Percentiles rank a stretch among this genome's conserved stretches.
These are phyloP conservation scores for Spongispora temasekensis DNA, from an alignment of 1,284 basidiomycete species.

Conservation along the genomic window DNA sequence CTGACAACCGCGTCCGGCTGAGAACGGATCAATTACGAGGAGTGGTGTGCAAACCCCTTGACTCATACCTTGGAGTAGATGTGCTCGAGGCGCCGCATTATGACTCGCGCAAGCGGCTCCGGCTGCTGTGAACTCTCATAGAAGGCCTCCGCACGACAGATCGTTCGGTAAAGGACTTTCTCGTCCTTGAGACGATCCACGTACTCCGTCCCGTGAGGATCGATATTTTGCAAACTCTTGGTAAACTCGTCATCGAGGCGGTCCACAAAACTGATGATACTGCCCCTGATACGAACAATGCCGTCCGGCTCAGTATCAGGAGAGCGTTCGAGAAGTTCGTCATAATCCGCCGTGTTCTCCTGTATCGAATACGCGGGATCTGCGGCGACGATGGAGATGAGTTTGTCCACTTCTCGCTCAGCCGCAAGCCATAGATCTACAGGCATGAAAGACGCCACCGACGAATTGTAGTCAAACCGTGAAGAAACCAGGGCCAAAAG, in stretches of 20 bases:
- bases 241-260: conserved; percentile 99
- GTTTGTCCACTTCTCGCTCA: conserved; percentile 85
- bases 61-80: conserved; percentile 90
- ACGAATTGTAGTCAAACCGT: conserved; percentile 96
- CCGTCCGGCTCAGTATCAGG: conserved; percentile 72
- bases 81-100: conserved; percentile 96
- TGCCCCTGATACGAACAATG: conserved; percentile 82
- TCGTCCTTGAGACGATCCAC: conserved; percentile 96
- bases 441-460: conserved; percentile 87
- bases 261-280: conserved; percentile 94
- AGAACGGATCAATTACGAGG: conserved; percentile 11
- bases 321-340: conserved; percentile 85
- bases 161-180: conserved; percentile 90
- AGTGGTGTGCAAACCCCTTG: not conserved
- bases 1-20: conserved; percentile 93
- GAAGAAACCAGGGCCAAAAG: conserved; percentile 93
- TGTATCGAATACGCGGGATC: conserved; percentile 84
- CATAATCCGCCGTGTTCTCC: conserved; percentile 89
- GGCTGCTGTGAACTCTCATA: conserved; percentile 81
- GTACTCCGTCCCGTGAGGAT: conserved; percentile 98
- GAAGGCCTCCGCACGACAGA: conserved; percentile 89
- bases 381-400: conserved; percentile 76
- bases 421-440: conserved; percentile 90
- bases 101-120: conserved; percentile 83
- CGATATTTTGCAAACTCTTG: conserved; percentile 96